These are phyloP conservation scores for Lumnitzera racemosa DNA, from an alignment of 345 rosid species.

Conservation along the genomic window DNA sequence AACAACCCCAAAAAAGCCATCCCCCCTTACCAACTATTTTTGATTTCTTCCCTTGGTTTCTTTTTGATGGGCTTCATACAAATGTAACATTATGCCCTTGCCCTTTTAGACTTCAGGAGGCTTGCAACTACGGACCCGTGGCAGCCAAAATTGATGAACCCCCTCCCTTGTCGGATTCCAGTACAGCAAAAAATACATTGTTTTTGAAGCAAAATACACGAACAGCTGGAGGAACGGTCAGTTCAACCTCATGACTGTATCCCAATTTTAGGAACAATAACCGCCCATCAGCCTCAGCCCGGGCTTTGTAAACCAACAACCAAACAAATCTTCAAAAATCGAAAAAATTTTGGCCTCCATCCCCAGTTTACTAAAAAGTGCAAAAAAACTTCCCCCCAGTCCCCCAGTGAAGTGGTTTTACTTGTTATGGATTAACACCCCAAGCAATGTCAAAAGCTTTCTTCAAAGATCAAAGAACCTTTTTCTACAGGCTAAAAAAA, in stretches of 20 bases:
- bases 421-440: no score
- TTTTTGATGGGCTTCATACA: slow-evolving; percentile 70
- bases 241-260: slow-evolving; percentile 82
- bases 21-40: slow-evolving; percentile 18
- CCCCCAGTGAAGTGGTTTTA: no score
- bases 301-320: slow-evolving; percentile 81
- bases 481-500: no score
- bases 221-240: slow-evolving; percentile 68
- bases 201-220: slow-evolving; percentile 83
- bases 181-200: slow-evolving; percentile 85
- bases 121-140: slow-evolving; percentile 56
- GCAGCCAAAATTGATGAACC: slow-evolving; percentile 86
- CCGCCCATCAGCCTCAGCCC: slow-evolving; percentile 60
- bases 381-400: no score
- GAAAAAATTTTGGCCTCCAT: slow-evolving; percentile 70
- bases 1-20: no score
- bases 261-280: slow-evolving; percentile 63
- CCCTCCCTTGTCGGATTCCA: slow-evolving; percentile 70
- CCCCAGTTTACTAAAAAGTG: not conserved
- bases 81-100: slow-evolving; percentile 63
- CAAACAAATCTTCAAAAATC: slow-evolving; percentile 61
- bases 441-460: no score
- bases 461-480: no score
- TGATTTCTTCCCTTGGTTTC: slow-evolving; percentile 71
- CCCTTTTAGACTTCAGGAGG: slow-evolving; percentile 85